Conservation (phyloP, 108 stramenopile species). For the Heterococcus sp. region DNA sequence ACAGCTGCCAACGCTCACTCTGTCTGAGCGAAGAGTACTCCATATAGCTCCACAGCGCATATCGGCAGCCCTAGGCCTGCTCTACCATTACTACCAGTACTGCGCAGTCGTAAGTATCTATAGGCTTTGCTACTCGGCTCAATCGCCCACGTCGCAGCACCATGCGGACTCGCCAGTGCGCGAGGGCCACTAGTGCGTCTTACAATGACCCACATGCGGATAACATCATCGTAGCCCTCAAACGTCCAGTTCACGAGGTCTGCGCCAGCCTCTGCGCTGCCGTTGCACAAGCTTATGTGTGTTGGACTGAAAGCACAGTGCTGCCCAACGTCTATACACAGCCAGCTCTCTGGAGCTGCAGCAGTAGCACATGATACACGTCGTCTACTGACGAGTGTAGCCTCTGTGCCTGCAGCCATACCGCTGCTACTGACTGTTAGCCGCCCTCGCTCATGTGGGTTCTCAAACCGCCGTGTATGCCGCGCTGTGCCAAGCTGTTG, state of each 20-base stretch:
- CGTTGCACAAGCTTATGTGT: slow-evolving; percentile 45
- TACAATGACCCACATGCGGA: slow-evolving; percentile 21
- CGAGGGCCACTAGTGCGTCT: background rate
- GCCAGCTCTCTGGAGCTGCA: slow-evolving; percentile 30
- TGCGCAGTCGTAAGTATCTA: slow-evolving; percentile 42
- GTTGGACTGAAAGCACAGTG: slow-evolving; percentile 35
- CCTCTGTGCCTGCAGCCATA: slow-evolving; percentile 32
- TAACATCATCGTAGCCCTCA: slow-evolving; percentile 44
- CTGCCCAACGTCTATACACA: slow-evolving; percentile 42
- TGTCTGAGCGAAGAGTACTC: slow-evolving; percentile 24
- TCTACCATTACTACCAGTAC: slow-evolving; percentile 33
- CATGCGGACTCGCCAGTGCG: slow-evolving; percentile 24
- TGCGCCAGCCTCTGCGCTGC: slow-evolving; percentile 18
- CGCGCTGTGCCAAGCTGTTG: background rate
- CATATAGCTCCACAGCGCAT: slow-evolving; percentile 46
- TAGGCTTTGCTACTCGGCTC: slow-evolving; percentile 16
- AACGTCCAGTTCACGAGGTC: slow-evolving; percentile 46
- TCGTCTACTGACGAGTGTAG: slow-evolving; percentile 34
- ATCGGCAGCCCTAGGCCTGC: slow-evolving; percentile 25
- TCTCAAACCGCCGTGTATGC: slow-evolving; percentile 36
- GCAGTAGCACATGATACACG: slow-evolving; percentile 41
- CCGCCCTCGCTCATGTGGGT: slow-evolving; percentile 39
- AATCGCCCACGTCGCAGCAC: slow-evolving; percentile 25
- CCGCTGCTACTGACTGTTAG: slow-evolving; percentile 42
- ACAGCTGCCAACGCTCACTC: background rate